These are phyloP conservation scores for Nemania abortiva DNA, from an alignment of 2,329 filamentous ascomycete species.

Conservation along the genomic window DNA sequence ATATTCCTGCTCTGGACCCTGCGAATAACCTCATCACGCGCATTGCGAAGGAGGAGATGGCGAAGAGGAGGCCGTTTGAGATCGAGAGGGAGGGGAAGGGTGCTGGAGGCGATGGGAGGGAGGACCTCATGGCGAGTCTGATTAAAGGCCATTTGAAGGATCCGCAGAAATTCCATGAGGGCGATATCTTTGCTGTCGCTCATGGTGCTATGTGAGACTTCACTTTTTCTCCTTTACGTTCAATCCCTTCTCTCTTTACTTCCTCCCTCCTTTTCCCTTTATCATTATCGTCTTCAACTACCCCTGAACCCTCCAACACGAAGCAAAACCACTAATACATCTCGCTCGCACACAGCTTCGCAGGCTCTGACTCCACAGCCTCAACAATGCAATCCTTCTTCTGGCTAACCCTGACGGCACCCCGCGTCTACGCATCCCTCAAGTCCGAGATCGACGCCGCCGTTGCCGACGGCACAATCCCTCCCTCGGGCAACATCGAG, in stretches of 20 bases:
- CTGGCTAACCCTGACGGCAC: constrained; percentile 61
- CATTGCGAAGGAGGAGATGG: constrained; percentile 64
- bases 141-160: constrained; percentile 66
- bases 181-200: constrained; percentile 68
- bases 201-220: constrained; percentile 67
- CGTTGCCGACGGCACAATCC: constrained; percentile 52
- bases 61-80: constrained; percentile 59
- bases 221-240: not conserved
- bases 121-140: constrained; percentile 64
- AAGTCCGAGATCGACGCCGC: constrained; percentile 60
- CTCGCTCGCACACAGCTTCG: constrained; percentile 57
- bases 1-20: constrained; percentile 57
- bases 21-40: constrained; percentile 63
- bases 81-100: constrained; percentile 59
- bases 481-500: constrained; percentile 57
- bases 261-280: too few species aligned
- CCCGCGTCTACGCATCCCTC: constrained; percentile 56
- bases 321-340: not conserved
- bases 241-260: too few species aligned
- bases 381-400: constrained; percentile 70
- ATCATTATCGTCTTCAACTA: too few species aligned
- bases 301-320: too few species aligned
- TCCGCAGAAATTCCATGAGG: constrained; percentile 60
- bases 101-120: constrained; percentile 58
- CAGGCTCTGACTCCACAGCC: constrained; percentile 71